These are phyloP conservation scores for Tephrocybe sp. DNA, from an alignment of 768 basidiomycete genomes.

Conservation along the genomic window DNA sequence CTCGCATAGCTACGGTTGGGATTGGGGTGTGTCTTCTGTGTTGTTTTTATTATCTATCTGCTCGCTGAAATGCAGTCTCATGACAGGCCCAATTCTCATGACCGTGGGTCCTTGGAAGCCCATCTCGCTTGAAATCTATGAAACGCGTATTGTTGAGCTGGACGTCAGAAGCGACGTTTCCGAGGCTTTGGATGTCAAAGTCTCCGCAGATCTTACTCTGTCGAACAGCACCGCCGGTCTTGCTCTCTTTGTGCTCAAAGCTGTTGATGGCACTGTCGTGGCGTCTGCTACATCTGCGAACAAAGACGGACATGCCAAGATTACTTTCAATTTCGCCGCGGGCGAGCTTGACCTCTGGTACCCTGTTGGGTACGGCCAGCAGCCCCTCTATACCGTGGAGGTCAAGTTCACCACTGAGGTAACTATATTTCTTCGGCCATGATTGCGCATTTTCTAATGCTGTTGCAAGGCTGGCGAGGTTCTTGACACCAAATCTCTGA, in stretches of 20 bases:
- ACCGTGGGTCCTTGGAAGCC: conserved; percentile 89
- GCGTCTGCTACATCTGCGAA: conserved; percentile 37
- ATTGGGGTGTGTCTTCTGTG: conserved; percentile 71
- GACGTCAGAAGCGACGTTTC: conserved; percentile 60
- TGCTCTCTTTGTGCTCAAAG: conserved; percentile 49
- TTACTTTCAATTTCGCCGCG: conserved; percentile 48
- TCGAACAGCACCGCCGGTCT: conserved; percentile 36
- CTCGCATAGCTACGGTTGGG: conserved; percentile 78
- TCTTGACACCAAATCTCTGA: conserved; percentile 55
- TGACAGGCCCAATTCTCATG: conserved; percentile 77
- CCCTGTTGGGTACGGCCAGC: conserved; percentile 79
- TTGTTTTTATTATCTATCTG: not conserved
- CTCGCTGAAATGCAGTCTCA: conserved; percentile 2
- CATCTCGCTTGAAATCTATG: conserved; percentile 69
- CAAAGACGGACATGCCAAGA: conserved; percentile 33
- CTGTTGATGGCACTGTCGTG: conserved; percentile 47
- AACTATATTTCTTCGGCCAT: conserved; percentile 11
- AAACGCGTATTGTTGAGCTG: conserved; percentile 61
- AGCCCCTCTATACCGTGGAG: conserved; percentile 71
- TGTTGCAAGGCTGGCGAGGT: conserved; percentile 42
- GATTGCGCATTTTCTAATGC: not conserved
- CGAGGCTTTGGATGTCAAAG: conserved; percentile 49
- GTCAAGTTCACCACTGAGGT: conserved; percentile 58
- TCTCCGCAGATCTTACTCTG: conserved; percentile 47
- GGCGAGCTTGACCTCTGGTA: conserved; percentile 82